phyloP scores from a whole-genome alignment of 805 yeast species.

The Saccharomycopsis oosterbeekiorum region DNA sequence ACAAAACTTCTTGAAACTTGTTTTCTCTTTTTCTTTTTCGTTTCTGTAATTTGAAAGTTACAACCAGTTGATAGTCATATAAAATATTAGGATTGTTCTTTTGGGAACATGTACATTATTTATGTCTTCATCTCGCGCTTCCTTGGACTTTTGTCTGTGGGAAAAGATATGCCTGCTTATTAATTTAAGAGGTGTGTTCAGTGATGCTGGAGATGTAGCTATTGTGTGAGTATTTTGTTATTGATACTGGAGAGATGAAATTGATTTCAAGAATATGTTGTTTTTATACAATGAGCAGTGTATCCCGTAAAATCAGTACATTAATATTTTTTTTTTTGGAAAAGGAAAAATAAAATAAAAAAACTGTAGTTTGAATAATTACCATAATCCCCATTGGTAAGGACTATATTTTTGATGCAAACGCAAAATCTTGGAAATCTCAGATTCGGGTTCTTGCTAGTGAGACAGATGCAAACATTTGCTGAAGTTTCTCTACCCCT shows the following conservation, averaged over 20 bases:
- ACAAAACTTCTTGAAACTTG: background rate
- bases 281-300: constrained; percentile 28
- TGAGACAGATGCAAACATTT: too few relatives aligned
- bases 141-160: background rate
- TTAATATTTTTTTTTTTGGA: background rate
- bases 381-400: too few relatives aligned
- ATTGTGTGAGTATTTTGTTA: constrained; percentile 8
- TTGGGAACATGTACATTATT: constrained; percentile 1
- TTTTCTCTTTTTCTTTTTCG: background rate
- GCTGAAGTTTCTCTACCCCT: too few relatives aligned
- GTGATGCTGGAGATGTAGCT: background rate
- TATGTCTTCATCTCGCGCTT: background rate
- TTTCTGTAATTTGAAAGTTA: constrained; percentile 17
- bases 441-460: too few relatives aligned
- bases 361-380: background rate
- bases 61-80: constrained; percentile 5
- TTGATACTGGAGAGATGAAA: constrained; percentile 29
- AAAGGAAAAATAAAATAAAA: too few relatives aligned
- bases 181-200: constrained; percentile 15
- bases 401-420: too few relatives aligned
- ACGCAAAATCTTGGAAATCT: too few relatives aligned
- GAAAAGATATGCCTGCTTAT: constrained; percentile 15
- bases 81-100: background rate
- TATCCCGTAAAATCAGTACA: constrained; percentile 40
- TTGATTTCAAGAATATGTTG: constrained; percentile 33